Evolutionary conservation across 2,329 filamentous ascomycete species (phyloP), one percentile per base, ranked within the genome.

Genomic region (Ophiobolus disseminans): DNA sequence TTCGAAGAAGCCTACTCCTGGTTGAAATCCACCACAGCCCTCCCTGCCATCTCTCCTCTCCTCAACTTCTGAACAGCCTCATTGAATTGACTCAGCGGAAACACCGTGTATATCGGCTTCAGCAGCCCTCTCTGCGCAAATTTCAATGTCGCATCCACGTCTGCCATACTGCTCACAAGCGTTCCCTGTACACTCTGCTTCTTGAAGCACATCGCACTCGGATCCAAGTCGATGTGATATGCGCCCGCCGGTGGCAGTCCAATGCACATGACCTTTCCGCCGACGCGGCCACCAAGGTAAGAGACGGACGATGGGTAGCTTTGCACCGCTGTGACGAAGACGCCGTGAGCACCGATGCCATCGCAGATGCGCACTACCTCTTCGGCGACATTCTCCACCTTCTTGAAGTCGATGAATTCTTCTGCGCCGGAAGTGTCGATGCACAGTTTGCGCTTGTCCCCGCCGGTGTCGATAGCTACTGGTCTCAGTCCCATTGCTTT

Each of bases 21-120:
- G 21, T 82, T 80, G 55, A 83, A 83, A 57, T 82, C 78, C 16
- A 83, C 73, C 10, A 83, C 80, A 34, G 80, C 76, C 14, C 80
- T 67, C 1, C 81, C 81, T 6, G 80, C 78, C 35, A 83, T 74
- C 57, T 83, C 72, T 0, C 80, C 80, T 30, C 69, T 71, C 44
- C 72, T 71, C 55, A 83, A 59, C 56, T 78, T 77, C 58, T 81
- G 74, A 17, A 83, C 78, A 14, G 76, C 79, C 55, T 83, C 80
- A 13, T 80, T 68, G 35, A 82, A 73, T 31, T 74, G 56, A 25
- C 75, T 76, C 53, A 82, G 60, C 0, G 73, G 72, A 46, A 77
- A 73, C 2, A 82, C 76, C 22, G 81, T 80, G 21, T 74, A 75
- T 19, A 82, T 79, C 34, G 75, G 74, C 64, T 78, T 77, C 49